These are phyloP conservation scores for Colletotrichum cordylinicola DNA, from an alignment of 2,329 filamentous ascomycete genomes.

Conservation along the genomic window DNA sequence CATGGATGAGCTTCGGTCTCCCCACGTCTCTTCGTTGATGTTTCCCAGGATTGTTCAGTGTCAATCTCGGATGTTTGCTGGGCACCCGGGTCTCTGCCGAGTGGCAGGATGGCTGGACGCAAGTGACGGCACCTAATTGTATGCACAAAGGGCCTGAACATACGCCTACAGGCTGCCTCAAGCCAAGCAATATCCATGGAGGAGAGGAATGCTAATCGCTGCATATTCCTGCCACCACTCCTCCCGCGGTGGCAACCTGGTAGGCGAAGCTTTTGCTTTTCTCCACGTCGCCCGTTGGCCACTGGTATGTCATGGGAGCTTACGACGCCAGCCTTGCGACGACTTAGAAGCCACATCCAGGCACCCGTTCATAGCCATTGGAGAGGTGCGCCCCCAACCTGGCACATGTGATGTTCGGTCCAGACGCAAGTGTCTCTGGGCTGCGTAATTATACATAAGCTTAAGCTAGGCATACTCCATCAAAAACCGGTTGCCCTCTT, in stretches of 20 bases:
- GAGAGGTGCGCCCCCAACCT: not conserved
- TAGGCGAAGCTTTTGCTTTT: conserved; percentile 10
- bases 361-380: conserved; percentile 12
- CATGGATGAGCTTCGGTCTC: not conserved
- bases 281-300: conserved; percentile 4
- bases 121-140: conserved; percentile 1
- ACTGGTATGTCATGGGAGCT: conserved; percentile 9
- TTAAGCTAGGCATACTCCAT: not conserved
- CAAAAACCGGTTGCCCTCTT: not conserved
- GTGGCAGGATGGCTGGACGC: not conserved
- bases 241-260: not conserved
- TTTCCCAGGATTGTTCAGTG: not conserved
- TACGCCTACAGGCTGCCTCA: not conserved
- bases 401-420: conserved; percentile 17
- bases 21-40: not conserved
- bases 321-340: conserved; percentile 22
- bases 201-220: not conserved
- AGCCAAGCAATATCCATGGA: conserved; percentile 11
- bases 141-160: not conserved
- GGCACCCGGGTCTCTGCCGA: not conserved
- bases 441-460: conserved; percentile 21
- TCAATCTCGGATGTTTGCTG: conserved; percentile 4
- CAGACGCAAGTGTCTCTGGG: not conserved
- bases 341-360: conserved; percentile 17
- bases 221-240: not conserved